Conservation (phyloP, 202 grass and related monocot genomes). For the Brachypodium distachyon region DNA sequence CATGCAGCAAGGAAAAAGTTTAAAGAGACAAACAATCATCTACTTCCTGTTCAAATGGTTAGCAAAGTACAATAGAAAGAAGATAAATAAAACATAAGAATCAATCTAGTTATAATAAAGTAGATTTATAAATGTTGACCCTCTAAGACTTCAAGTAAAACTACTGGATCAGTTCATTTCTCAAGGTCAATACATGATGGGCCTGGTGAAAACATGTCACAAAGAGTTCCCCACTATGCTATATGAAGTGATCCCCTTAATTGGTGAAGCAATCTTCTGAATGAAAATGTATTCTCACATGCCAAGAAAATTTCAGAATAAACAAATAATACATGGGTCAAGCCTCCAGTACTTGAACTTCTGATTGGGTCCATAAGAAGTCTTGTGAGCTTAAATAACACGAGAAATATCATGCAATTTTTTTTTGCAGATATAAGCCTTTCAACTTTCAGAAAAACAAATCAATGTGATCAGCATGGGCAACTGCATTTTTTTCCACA, state of each 20-base stretch:
- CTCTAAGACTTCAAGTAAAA: background rate
- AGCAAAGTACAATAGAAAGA: background rate
- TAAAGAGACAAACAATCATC: background rate
- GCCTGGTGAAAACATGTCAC: background rate
- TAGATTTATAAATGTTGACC: background rate
- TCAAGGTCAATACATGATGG: background rate
- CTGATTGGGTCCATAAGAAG: background rate
- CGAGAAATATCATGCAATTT: background rate
- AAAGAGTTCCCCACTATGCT: background rate
- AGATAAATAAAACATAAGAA: background rate
- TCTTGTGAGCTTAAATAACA: background rate
- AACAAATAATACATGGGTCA: background rate
- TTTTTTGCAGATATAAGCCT: background rate
- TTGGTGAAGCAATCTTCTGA: background rate
- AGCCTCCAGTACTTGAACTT: background rate
- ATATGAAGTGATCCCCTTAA: background rate
- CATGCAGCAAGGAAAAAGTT: background rate
- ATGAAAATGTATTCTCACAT: background rate
- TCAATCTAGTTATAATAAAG: background rate
- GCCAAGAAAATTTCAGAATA: background rate
- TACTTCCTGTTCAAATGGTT: background rate
- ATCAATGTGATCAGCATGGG: too few relatives aligned
- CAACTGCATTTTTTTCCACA: too few relatives aligned
- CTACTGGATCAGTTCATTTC: background rate
- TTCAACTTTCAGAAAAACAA: background rate